Percentiles rank a stretch among this genome's conserved stretches.
Conservation (phyloP, 495 filamentous ascomycete genomes). For the Penicillium cosmopolitanum region DNA sequence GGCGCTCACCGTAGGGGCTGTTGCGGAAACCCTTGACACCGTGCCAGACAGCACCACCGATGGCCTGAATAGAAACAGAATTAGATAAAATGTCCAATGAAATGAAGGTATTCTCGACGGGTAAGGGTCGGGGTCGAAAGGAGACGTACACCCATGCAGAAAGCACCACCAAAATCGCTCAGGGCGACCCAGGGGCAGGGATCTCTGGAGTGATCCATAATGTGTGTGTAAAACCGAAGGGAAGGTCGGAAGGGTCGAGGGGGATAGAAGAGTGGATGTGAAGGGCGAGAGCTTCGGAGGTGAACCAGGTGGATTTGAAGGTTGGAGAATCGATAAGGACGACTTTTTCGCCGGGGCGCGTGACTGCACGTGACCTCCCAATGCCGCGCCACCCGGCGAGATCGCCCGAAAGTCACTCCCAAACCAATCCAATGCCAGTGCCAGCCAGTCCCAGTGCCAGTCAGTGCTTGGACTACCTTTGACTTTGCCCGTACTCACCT, state of each 20-base stretch:
- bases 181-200: conserved; percentile 96
- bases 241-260: conserved; percentile 4
- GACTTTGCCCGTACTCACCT: neutral
- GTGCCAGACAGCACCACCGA: conserved; percentile 96
- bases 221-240: conserved; percentile 23
- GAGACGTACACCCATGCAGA: conserved; percentile 88
- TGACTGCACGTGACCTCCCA: neutral
- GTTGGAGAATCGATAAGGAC: conserved; percentile 2
- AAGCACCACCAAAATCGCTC: conserved; percentile 96
- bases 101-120: conserved; percentile 6
- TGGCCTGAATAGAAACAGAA: conserved; percentile 39
- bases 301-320: neutral
- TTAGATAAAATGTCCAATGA: conserved; percentile 15
- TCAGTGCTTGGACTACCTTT: neutral
- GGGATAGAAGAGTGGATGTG: conserved; percentile 7
- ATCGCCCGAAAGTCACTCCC: conserved; percentile 1
- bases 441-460: too few relatives aligned
- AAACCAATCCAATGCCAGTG: too few relatives aligned
- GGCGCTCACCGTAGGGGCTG: conserved; percentile 85
- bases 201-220: conserved; percentile 93
- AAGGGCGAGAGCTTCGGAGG: conserved; percentile 9
- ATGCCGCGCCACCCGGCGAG: conserved; percentile 5
- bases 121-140: conserved; percentile 1
- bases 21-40: conserved; percentile 96
- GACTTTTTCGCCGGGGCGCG: conserved; percentile 3